Base-by-base conservation (phyloP, 768 basidiomycete genomes). In the Pisolithus orientalis region DNA sequence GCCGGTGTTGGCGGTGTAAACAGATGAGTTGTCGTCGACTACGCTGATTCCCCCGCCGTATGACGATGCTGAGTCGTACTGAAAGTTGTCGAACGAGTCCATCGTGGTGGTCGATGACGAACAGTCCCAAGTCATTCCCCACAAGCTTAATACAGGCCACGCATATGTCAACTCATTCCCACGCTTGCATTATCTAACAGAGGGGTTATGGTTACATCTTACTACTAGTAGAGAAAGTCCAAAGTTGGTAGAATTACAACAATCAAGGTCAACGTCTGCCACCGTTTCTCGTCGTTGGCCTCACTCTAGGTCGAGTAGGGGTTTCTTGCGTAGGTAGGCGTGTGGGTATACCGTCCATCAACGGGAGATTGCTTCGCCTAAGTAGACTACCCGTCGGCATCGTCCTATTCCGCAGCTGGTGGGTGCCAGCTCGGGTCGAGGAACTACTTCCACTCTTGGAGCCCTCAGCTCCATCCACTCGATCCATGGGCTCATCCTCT, bases 61-160 rank as follows among this genome's bases (percentile, higher is more conserved):
- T 0, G 88, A 85, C 5, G 88, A 90, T 27, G 86, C 82, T 17
- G 87, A 85, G 59, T 90, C 87, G 60, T 86, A 89, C 66, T 90
- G 87, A 60, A 88, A 90, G 62, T 90, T 90, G 67, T 90, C 87
- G 61, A 90, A 90, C 10, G 84, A 79, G 65, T 90, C 87, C 87
- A 90, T 88, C 57, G 53, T 59, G 65, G 53, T 50, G 59, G 70
- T 60, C 50, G 32, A 31, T 8, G 46, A 32, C 6, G 4, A 29
- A 16, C 37, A 45, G 39, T 27, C 37, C 24, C n/a, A 28, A 43
- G 39, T 43, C 28, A 50, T 9, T 7, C 31, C 46, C 28, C 38
- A 21, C 11, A 9, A 42, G 17, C 24, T 42, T 13, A 5, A 43
- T 9, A 32, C 42, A 7, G 39, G 14, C 13, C 4, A 58, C 50